Conservation (phyloP, 345 rosid species). For the Euphorbia pulcherrima region DNA sequence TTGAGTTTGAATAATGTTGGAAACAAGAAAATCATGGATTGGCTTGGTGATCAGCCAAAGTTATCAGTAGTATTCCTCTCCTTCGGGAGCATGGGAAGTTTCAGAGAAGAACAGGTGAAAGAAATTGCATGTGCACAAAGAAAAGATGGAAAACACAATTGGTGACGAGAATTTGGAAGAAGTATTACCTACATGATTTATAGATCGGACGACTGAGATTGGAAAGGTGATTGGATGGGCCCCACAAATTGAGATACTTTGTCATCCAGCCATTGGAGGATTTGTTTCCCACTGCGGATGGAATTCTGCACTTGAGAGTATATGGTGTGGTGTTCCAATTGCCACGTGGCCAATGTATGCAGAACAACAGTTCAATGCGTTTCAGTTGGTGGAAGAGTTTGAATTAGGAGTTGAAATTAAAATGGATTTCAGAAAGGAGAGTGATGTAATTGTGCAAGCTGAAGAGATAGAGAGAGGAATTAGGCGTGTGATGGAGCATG, state of each 20-base stretch:
- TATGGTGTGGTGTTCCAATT: conserved; percentile 19
- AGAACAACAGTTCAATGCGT: too few relatives aligned
- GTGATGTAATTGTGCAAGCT: neutral
- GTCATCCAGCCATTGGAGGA: conserved; percentile 5
- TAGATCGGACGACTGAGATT: conserved; percentile 10
- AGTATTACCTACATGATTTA: conserved; percentile 4
- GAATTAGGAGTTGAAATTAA: conserved; percentile 18
- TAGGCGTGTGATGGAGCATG: conserved; percentile 10
- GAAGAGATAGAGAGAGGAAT: conserved; percentile 19
- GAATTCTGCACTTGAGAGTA: conserved; percentile 16
- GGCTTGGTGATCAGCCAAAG: neutral
- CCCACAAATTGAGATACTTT: conserved; percentile 9
- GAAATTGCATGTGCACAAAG: neutral
- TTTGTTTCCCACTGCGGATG: conserved; percentile 25
- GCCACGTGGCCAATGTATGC: conserved; percentile 22
- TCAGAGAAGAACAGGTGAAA: neutral
- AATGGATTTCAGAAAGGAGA: conserved; percentile 12
- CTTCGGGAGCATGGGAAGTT: neutral
- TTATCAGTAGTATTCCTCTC: neutral
- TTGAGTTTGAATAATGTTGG: neutral
- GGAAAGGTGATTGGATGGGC: conserved; percentile 25
- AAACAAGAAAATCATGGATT: neutral
- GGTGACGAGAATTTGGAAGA: neutral
- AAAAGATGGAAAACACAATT: neutral
- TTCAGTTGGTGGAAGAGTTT: conserved; percentile 16